Base-by-base conservation (phyloP, 1,284 basidiomycete species). In the Heimioporus retisporus region DNA sequence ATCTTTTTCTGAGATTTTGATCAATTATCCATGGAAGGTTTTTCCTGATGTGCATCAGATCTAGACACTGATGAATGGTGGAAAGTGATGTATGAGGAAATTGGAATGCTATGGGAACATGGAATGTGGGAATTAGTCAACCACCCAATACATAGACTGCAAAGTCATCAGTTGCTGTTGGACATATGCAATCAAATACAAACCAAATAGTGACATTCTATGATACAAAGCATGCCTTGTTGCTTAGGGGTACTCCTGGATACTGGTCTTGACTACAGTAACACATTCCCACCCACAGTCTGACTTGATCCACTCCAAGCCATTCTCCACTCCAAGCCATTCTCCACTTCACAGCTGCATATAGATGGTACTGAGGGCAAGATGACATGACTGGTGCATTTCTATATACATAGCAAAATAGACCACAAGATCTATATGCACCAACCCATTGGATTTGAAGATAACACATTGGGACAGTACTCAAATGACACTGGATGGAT, bases 141-240 rank as follows among this genome's bases (percentile, higher is more conserved):
- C 3, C 46, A 60, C 14, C 80, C 79, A 0, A 48, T 59, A n/a
- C n/a, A n/a, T n/a, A 2, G 73, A 67, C 13, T 57, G 56, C 2
- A 77, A 79, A 13, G 43, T 72, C 21, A 67, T 83, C 18, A 75
- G 75, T 2, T 72, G 60, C 6, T 66, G 70, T n/a, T 84, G 81
- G 80, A 77, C 80, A 10, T 84, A 80, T 66, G 71, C 68, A 3
- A 72, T 70, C 59, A 86, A 86, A 63, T 67, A 68, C 18, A 75
- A 83, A 35, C 72, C 71, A 5, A 35, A 75, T 6, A 79, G 82
- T 1, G 60, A 75, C 0, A 61, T 82, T 3, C 51, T 68, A 18
- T 65, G 70, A 16, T 72, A 78, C 67, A 86, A 85, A 61, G 83
- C 81, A 1, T 63, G 79, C 1, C 75, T 85, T 0, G 80, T 84